These are phyloP conservation scores for Castanea mollissima DNA, from an alignment of 306 rosid genomes.

Conservation along the genomic window DNA sequence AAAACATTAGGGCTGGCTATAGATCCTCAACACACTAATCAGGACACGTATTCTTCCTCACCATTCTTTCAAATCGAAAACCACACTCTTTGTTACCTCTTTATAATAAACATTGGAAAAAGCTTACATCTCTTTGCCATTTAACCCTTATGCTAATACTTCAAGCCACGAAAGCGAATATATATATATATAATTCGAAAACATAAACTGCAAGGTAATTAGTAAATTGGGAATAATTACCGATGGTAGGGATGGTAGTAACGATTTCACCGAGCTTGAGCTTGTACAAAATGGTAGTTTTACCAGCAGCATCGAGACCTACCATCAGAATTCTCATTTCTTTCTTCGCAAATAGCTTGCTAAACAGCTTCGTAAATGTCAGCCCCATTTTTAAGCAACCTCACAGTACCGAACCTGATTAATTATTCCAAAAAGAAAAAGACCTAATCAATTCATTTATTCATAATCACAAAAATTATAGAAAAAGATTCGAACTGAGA, in stretches of 20 bases:
- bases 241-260: constrained; percentile 93
- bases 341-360: constrained; percentile 87
- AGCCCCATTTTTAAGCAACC: constrained; percentile 62
- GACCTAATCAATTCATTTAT: background rate
- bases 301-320: constrained; percentile 99
- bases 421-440: no score
- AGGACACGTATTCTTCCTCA: no score
- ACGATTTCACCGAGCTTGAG: constrained; percentile 97
- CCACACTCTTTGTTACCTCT: no score
- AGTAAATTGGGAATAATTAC: constrained; percentile 30
- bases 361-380: constrained; percentile 87
- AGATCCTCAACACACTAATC: no score
- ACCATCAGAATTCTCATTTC: constrained; percentile 98
- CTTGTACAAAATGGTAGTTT: constrained; percentile 90
- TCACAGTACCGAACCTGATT: background rate
- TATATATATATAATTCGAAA: background rate
- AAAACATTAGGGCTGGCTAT: no score
- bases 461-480: background rate
- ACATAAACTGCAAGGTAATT: background rate
- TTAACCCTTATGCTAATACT: no score
- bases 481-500: constrained; percentile 10
- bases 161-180: background rate
- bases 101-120: no score
- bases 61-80: no score
- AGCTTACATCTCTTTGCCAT: no score